phyloP scores from a whole-genome alignment of 176 grass and related monocot genomes.

The Aegilops speltoides region DNA sequence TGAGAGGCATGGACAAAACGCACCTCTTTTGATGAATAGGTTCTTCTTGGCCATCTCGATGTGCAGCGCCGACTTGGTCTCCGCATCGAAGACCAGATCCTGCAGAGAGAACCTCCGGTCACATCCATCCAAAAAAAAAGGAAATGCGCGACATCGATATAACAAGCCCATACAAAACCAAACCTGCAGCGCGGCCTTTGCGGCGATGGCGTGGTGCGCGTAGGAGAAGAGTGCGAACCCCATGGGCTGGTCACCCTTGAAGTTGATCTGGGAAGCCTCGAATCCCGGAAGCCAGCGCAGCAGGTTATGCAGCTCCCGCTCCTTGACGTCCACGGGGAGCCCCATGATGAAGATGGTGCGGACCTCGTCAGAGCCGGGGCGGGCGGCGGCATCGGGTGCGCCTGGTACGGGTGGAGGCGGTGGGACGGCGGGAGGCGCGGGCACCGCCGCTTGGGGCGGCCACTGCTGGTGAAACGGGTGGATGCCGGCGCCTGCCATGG shows the following conservation, averaged over 20 bases:
- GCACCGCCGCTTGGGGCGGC: slow-evolving; percentile 43
- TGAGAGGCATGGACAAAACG: neutral
- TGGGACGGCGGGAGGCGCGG: slow-evolving; percentile 31
- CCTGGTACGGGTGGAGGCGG: slow-evolving; percentile 44
- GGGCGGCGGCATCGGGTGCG: slow-evolving; percentile 32
- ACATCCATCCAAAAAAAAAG: neutral
- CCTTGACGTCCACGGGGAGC: slow-evolving; percentile 93
- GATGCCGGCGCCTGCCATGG: slow-evolving; percentile 87
- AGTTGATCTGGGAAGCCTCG: slow-evolving; percentile 96
- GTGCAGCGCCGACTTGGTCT: slow-evolving; percentile 67
- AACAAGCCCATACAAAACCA: neutral
- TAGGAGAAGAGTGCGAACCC: slow-evolving; percentile 96
- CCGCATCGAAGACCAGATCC: slow-evolving; percentile 84
- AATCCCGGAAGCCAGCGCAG: slow-evolving; percentile 97
- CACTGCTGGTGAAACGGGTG: slow-evolving; percentile 96
- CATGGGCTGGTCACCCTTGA: slow-evolving; percentile 95
- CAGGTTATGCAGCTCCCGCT: slow-evolving; percentile 94
- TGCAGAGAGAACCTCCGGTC: slow-evolving; percentile 24
- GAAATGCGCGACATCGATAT: neutral
- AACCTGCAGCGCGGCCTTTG: slow-evolving; percentile 89
- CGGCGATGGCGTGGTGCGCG: slow-evolving; percentile 67
- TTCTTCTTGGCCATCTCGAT: slow-evolving; percentile 99
- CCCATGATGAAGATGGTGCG: slow-evolving; percentile 95
- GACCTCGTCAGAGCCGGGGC: slow-evolving; percentile 68
- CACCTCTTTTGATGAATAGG: slow-evolving; percentile 96